Evolutionary conservation across 768 basidiomycete species (phyloP).

Genomic region (Austroboletus festivus): DNA sequence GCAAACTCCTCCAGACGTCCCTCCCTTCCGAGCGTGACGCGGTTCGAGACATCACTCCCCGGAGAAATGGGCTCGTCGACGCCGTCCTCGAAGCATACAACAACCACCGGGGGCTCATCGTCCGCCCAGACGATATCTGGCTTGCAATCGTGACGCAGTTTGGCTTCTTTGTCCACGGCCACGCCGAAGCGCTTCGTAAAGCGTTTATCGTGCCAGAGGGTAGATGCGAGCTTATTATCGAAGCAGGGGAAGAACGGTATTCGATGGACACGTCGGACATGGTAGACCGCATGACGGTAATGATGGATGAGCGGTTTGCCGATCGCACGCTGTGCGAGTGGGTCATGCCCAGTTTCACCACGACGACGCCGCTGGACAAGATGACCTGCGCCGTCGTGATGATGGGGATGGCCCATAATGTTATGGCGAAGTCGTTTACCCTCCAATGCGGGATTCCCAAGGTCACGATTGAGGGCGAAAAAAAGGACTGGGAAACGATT

Average conservation of each 20-base stretch:
- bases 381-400: conserved; percentile 38
- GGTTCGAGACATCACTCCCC: conserved; percentile 30
- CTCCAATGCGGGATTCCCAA: conserved; percentile 41
- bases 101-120: conserved; percentile 36
- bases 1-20: conserved; percentile 29
- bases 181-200: conserved; percentile 33
- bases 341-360: conserved; percentile 43
- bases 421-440: conserved; percentile 39
- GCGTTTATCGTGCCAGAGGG: conserved; percentile 29
- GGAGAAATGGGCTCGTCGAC: conserved; percentile 34
- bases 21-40: conserved; percentile 16
- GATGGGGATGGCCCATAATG: conserved; percentile 43
- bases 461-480: conserved; percentile 43
- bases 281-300: conserved; percentile 20
- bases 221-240: conserved; percentile 27
- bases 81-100: conserved; percentile 36
- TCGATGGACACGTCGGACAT: conserved; percentile 32
- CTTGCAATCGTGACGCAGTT: conserved; percentile 36
- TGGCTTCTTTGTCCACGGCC: conserved; percentile 38
- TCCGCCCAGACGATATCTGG: conserved; percentile 52
- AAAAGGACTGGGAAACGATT: conserved; percentile 38
- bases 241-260: conserved; percentile 14
- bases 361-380: conserved; percentile 40
- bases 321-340: conserved; percentile 34
- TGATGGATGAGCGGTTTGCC: conserved; percentile 23